Evolutionary conservation across 1,284 basidiomycete genomes (phyloP).

Genomic region (Ceratobasidium sp.): DNA sequence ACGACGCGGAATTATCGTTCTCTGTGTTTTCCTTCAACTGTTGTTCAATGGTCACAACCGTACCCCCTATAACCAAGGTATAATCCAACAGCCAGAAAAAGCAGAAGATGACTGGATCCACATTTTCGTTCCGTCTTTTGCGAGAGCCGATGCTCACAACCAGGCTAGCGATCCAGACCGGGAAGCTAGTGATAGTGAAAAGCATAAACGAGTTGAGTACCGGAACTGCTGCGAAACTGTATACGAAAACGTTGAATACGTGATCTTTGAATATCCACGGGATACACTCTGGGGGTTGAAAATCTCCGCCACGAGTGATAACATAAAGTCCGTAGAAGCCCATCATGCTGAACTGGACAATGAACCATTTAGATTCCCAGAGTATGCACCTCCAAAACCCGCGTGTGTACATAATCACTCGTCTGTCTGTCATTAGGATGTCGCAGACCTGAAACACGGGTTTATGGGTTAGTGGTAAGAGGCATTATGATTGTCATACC

Average conservation of each 20-base stretch:
- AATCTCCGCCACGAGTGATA: constrained; percentile 1
- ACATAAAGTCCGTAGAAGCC: constrained; percentile 34
- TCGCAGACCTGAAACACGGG: constrained; percentile 20
- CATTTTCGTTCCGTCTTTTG: constrained; percentile 5
- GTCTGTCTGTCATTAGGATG: constrained; percentile 7
- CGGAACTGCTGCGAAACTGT: constrained; percentile 5
- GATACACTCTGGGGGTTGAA: constrained; percentile 6
- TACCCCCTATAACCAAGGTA: background rate
- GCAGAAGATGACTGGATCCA: constrained; percentile 21
- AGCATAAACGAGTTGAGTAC: constrained; percentile 35
- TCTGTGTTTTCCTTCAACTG: background rate
- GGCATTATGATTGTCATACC: no score
- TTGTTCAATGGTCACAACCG: constrained; percentile 11
- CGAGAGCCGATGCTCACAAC: background rate
- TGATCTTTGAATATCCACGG: constrained; percentile 16
- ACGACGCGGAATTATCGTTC: background rate
- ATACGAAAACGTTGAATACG: constrained; percentile 6
- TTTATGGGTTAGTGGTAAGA: no score
- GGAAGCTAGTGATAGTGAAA: constrained; percentile 19
- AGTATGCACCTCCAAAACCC: constrained; percentile 11
- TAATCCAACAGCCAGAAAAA: constrained; percentile 33
- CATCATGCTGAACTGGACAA: constrained; percentile 24
- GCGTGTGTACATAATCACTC: background rate
- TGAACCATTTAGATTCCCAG: constrained; percentile 19
- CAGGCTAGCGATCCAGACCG: constrained; percentile 22